Evolutionary conservation across 305 asterid genomes (phyloP).

Genomic region (Vinca major): DNA sequence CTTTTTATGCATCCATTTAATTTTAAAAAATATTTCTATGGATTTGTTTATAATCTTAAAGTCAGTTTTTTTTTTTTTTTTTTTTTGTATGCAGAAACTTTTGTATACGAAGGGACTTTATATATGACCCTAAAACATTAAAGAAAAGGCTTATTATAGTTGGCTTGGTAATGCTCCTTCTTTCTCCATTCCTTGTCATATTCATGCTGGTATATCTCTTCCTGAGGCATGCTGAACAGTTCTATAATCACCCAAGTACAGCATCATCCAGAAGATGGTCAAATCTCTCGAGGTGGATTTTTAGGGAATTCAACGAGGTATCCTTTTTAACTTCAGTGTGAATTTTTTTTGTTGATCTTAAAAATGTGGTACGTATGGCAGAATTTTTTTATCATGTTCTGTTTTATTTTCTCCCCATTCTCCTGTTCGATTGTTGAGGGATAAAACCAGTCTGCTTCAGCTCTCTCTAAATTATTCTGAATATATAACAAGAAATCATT

Average conservation of each 20-base stretch:
- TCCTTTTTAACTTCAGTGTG: constrained; percentile 9
- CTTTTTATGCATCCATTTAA: background rate
- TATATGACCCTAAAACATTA: constrained; percentile 69
- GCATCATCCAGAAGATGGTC: constrained; percentile 99
- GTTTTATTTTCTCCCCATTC: background rate
- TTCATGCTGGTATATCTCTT: constrained; percentile 95
- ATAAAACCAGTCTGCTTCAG: background rate
- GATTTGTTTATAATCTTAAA: background rate
- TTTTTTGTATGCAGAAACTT: constrained; percentile 77
- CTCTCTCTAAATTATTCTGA: background rate
- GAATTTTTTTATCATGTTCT: background rate
- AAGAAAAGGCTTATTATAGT: constrained; percentile 87
- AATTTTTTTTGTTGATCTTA: background rate
- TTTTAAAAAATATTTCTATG: background rate
- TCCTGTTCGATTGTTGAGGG: background rate
- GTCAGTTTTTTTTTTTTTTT: constrained; percentile 9
- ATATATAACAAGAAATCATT: background rate
- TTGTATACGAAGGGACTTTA: constrained; percentile 67
- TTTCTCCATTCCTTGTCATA: constrained; percentile 92
- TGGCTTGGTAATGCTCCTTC: constrained; percentile 67
- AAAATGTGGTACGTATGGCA: background rate
- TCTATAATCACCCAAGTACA: constrained; percentile 88
- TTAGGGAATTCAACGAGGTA: constrained; percentile 98
- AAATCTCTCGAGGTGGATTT: constrained; percentile 91
- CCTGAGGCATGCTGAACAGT: constrained; percentile 95